Percentiles rank a stretch among this genome's conserved stretches.
phyloP scores from a whole-genome alignment of 2,329 filamentous ascomycete genomes.

The Cytospora leucostoma region DNA sequence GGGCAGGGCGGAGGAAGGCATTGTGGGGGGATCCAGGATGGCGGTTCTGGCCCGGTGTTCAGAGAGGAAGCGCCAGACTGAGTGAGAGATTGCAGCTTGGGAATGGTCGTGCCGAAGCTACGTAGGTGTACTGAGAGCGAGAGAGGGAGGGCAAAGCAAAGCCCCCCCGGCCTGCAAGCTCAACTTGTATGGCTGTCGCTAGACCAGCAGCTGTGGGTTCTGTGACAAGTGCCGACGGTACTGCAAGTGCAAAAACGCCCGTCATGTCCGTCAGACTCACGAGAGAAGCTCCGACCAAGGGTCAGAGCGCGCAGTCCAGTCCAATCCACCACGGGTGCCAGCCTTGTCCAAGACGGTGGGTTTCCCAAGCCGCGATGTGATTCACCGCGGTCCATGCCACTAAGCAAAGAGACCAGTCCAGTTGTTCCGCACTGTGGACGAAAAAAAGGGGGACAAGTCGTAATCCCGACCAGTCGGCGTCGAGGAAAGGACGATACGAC shows the following conservation, averaged over 20 bases:
- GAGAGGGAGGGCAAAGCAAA: neutral
- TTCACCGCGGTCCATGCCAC: neutral
- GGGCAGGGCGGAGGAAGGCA: neutral
- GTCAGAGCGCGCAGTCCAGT: neutral
- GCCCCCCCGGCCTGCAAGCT: neutral
- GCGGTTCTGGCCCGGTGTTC: neutral
- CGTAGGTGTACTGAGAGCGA: neutral
- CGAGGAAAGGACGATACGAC: neutral
- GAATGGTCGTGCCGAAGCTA: neutral
- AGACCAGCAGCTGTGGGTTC: neutral
- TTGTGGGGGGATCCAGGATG: neutral
- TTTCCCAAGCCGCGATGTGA: constrained; percentile 14
- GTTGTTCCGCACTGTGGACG: constrained; percentile 11
- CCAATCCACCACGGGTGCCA: too few species aligned
- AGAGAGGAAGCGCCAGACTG: neutral
- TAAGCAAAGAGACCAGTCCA: neutral
- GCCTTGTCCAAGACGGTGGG: constrained; percentile 24
- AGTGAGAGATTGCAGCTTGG: neutral
- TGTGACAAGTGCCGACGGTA: neutral
- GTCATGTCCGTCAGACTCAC: neutral
- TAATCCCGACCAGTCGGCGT: constrained; percentile 16
- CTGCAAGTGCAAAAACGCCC: neutral
- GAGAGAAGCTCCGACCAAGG: constrained; percentile 14
- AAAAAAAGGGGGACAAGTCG: neutral
- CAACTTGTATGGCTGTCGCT: neutral